Conservation (phyloP, 371 early-diverging fungal genomes). For the Sporodiniella umbellata region DNA sequence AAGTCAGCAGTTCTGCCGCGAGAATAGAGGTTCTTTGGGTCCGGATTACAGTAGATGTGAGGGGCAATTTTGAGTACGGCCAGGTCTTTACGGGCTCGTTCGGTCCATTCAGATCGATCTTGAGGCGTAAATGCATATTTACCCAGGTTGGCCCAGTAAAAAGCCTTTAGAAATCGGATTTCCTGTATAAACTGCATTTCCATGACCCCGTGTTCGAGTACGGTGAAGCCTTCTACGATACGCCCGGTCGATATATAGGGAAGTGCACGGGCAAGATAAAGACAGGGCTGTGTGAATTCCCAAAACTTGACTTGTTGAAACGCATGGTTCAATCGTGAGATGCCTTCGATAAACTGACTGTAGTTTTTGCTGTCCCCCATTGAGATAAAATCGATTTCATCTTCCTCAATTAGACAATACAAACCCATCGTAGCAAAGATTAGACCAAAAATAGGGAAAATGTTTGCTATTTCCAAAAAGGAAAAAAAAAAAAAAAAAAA, state of each 20-base stretch:
- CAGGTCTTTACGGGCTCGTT: conserved; percentile 29
- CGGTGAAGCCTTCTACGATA: conserved; percentile 43
- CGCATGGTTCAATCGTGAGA: conserved; percentile 36
- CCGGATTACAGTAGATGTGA: conserved; percentile 40
- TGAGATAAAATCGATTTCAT: conserved; percentile 24
- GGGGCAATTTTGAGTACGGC: conserved; percentile 30
- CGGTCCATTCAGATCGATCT: conserved; percentile 45
- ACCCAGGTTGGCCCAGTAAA: conserved; percentile 43
- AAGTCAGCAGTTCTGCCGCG: conserved; percentile 22
- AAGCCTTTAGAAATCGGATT: conserved; percentile 42
- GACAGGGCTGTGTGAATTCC: conserved; percentile 46
- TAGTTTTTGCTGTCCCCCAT: conserved; percentile 25
- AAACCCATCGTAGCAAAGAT: conserved; percentile 44
- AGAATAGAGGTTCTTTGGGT: conserved; percentile 29
- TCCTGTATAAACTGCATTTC: conserved; percentile 48
- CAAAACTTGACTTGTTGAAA: conserved; percentile 47
- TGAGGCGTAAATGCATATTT: conserved; percentile 41
- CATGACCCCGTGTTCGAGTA: conserved; percentile 35
- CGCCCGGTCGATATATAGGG: conserved; percentile 47
- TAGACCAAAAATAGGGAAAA: conserved; percentile 41
- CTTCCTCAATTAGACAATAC: conserved; percentile 36
- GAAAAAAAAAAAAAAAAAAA: conserved; percentile 4
- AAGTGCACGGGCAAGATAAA: conserved; percentile 42
- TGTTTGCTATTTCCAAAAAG: conserved; percentile 21
- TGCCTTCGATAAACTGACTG: conserved; percentile 31